These are phyloP conservation scores for Pisolithus microcarpus DNA, from an alignment of 768 basidiomycete genomes.

Conservation along the genomic window DNA sequence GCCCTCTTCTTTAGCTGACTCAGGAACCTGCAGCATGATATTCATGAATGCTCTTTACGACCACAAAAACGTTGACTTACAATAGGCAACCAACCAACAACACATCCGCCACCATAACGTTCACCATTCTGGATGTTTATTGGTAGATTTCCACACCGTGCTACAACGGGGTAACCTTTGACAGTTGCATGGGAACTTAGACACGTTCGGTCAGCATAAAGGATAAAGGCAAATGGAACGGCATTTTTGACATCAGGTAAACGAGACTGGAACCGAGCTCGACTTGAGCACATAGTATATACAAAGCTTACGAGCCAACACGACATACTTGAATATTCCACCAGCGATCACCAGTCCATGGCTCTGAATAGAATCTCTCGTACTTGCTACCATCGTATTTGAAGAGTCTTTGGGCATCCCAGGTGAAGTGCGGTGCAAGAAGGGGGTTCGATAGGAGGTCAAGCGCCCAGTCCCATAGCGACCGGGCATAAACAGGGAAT, in stretches of 20 bases:
- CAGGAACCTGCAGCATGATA: neutral
- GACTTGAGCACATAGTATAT: too few species aligned
- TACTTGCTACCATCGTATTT: constrained; percentile 22
- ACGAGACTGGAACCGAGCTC: neutral
- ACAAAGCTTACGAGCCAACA: too few species aligned
- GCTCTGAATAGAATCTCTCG: constrained; percentile 28
- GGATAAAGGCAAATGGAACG: constrained; percentile 25
- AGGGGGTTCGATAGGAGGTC: constrained; percentile 4
- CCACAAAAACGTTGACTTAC: constrained; percentile 15
- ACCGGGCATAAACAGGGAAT: neutral
- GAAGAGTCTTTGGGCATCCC: constrained; percentile 27
- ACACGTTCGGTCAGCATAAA: constrained; percentile 36
- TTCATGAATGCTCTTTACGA: neutral
- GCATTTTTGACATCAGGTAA: constrained; percentile 4
- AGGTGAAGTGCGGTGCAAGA: constrained; percentile 15
- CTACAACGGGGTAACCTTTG: constrained; percentile 32
- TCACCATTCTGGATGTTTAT: constrained; percentile 26
- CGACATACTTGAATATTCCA: constrained; percentile 30
- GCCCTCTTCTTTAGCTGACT: constrained; percentile 20
- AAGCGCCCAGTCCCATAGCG: constrained; percentile 6
- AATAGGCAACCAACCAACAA: constrained; percentile 35
- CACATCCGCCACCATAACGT: constrained; percentile 26
- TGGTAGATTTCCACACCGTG: constrained; percentile 14
- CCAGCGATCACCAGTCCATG: constrained; percentile 30
- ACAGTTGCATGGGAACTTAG: constrained; percentile 31